Conservation (phyloP, 2,329 filamentous ascomycete species). For the Fusarium nodosum region DNA sequence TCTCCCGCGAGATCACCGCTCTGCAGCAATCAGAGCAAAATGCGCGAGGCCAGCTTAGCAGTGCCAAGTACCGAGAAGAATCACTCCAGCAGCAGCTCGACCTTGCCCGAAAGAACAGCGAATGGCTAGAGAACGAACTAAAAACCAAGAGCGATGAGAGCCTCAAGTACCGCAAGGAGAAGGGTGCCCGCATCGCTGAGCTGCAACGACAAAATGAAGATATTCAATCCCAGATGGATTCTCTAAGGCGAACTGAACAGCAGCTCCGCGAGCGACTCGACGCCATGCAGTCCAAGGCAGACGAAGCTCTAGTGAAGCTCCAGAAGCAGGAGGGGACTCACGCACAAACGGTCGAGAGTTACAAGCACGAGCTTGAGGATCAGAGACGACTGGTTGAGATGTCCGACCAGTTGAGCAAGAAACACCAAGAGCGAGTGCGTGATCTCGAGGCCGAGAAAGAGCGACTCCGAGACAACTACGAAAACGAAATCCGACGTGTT, state of each 20-base stretch:
- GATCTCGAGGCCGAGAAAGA: conserved; percentile 76
- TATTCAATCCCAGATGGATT: conserved; percentile 79
- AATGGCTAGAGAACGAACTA: conserved; percentile 93
- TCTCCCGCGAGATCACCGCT: conserved; percentile 83
- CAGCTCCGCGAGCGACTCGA: conserved; percentile 84
- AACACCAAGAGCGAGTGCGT: conserved; percentile 76
- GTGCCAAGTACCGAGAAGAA: conserved; percentile 90
- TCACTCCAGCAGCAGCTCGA: conserved; percentile 91
- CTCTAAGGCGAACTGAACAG: conserved; percentile 82
- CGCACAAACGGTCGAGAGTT: conserved; percentile 85
- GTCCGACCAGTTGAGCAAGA: conserved; percentile 80
- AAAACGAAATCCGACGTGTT: conserved; percentile 69
- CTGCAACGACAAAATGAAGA: conserved; percentile 92
- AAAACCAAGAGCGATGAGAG: conserved; percentile 91
- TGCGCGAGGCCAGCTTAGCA: conserved; percentile 82
- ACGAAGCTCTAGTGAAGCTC: conserved; percentile 84
- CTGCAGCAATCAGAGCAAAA: conserved; percentile 88
- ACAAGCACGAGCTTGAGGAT: conserved; percentile 87
- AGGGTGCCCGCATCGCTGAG: conserved; percentile 88
- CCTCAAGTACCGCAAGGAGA: conserved; percentile 93
- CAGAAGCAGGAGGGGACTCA: conserved; percentile 89
- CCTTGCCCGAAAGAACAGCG: conserved; percentile 87
- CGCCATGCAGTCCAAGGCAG: conserved; percentile 86
- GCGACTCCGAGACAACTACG: conserved; percentile 73
- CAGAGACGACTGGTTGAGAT: conserved; percentile 85